A percentile compares a stretch with the other conserved stretches of the same genome.
phyloP scores from a whole-genome alignment of 345 rosid species.

The Dipteronia dyeriana region DNA sequence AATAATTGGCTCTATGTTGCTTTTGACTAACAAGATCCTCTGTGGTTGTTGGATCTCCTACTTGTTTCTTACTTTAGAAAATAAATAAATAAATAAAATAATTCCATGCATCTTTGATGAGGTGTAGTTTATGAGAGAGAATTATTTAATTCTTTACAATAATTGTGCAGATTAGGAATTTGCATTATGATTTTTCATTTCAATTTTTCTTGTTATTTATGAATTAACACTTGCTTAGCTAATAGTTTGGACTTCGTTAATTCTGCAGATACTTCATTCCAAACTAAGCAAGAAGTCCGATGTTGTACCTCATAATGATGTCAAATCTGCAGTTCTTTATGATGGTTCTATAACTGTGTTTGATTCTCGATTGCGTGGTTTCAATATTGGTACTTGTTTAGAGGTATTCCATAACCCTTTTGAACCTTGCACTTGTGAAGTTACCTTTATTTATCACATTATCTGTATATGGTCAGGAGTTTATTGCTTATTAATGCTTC shows the following conservation, averaged over 20 bases:
- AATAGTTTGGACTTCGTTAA: conserved; percentile 14
- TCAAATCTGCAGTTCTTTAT: conserved; percentile 73
- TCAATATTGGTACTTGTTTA: conserved; percentile 89
- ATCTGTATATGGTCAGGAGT: neutral
- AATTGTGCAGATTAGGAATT: neutral
- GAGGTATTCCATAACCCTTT: conserved; percentile 52
- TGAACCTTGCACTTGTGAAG: neutral
- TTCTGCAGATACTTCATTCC: conserved; percentile 73
- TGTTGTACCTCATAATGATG: conserved; percentile 27
- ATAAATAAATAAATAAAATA: neutral
- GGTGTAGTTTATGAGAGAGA: neutral
- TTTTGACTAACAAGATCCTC: neutral
- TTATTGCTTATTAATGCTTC: neutral
- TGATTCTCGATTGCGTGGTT: conserved; percentile 65
- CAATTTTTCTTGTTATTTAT: neutral
- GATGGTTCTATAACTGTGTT: conserved; percentile 80
- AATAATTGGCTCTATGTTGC: neutral
- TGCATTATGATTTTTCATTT: neutral
- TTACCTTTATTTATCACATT: neutral
- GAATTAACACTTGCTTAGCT: neutral
- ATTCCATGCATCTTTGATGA: neutral
- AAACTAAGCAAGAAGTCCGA: conserved; percentile 55
- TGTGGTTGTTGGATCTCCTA: neutral
- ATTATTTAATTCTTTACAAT: neutral
- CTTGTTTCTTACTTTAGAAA: neutral